Evolutionary conservation across 495 filamentous ascomycete genomes (phyloP).

Genomic region (Chaetomium cochliodes): DNA sequence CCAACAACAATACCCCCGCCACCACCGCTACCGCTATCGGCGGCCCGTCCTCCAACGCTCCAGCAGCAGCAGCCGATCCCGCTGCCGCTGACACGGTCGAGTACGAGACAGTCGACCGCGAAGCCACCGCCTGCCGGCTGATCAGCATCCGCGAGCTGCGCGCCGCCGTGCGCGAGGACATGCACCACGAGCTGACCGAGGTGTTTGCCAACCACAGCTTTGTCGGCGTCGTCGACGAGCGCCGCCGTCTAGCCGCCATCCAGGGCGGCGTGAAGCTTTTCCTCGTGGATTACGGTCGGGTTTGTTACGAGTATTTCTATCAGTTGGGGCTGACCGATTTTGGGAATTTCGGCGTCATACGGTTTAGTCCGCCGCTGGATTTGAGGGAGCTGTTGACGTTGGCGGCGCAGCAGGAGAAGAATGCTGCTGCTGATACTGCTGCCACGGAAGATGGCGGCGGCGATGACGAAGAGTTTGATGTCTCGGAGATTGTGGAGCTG

Average conservation of each 20-base stretch:
- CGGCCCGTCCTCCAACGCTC: background rate
- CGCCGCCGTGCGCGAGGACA: constrained; percentile 71
- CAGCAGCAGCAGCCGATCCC: background rate
- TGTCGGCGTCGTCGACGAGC: constrained; percentile 88
- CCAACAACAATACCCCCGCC: background rate
- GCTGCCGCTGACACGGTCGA: constrained; percentile 39
- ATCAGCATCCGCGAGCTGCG: constrained; percentile 82
- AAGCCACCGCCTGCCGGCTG: constrained; percentile 64
- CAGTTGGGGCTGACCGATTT: constrained; percentile 96
- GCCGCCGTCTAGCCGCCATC: constrained; percentile 81
- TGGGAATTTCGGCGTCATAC: constrained; percentile 86
- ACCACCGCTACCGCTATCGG: background rate
- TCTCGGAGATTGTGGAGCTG: constrained; percentile 60
- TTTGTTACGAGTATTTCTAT: constrained; percentile 92
- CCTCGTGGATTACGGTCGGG: constrained; percentile 89
- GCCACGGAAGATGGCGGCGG: constrained; percentile 26
- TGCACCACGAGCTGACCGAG: constrained; percentile 88
- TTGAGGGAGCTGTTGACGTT: constrained; percentile 68
- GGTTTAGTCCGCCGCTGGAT: constrained; percentile 71
- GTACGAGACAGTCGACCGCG: constrained; percentile 70
- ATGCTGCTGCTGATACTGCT: constrained; percentile 23
- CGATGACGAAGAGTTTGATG: constrained; percentile 54
- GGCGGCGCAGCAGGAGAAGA: constrained; percentile 67
- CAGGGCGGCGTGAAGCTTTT: constrained; percentile 92
- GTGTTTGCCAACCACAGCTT: constrained; percentile 89